Evolutionary conservation across 768 basidiomycete species (phyloP), one percentile per base, ranked within the genome.

Genomic region (Neoboletus brunneissimus): DNA sequence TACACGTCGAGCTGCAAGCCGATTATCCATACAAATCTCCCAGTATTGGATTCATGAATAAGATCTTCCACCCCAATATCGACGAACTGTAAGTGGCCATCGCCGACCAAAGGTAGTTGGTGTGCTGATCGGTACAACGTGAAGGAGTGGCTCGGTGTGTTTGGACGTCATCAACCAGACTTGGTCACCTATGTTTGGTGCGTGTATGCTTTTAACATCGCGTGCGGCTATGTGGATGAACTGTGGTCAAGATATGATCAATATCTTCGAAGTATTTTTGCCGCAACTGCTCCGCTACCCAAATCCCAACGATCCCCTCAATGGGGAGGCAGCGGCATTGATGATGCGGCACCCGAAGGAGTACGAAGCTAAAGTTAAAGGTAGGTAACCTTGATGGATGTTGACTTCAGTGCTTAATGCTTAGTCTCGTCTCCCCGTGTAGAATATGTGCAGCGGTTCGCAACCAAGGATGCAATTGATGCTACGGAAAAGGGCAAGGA

Each of bases 161-260:
- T 78, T 99, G 60, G 97, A 98, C 73, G 97, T 98, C 41, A 98
- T 98, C 72, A 98, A 98, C 71, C 95, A 98, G 77, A 97, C 96
- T 16, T 99, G 97, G 97, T 98, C 97, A 41, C 97, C 97, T 2
- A 98, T 99, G 97, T 99, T 97, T 70, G 94, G 94, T 95, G 70
- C 70, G 88, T 78, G 48, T 48, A 46, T 34, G 13, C 45, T 44
- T 31, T 51, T 5, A 25, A 35, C 4, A n/a, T 55, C 45, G n/a
- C 12, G 38, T 51, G 48, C 15, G 47, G 44, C 35, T 25, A 6
- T 9, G 29, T 35, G 35, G 53, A 55, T 59, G 48, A 61, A 37
- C 15, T 23, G 41, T 46, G 18, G 48, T 44, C 48, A 66, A 98
- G 96, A 98, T 75, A 95, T 98, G 89, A 92, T 98, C 79, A 99